Conservation (phyloP, 2,329 filamentous ascomycete species). For the Cladophialophora exuberans region DNA sequence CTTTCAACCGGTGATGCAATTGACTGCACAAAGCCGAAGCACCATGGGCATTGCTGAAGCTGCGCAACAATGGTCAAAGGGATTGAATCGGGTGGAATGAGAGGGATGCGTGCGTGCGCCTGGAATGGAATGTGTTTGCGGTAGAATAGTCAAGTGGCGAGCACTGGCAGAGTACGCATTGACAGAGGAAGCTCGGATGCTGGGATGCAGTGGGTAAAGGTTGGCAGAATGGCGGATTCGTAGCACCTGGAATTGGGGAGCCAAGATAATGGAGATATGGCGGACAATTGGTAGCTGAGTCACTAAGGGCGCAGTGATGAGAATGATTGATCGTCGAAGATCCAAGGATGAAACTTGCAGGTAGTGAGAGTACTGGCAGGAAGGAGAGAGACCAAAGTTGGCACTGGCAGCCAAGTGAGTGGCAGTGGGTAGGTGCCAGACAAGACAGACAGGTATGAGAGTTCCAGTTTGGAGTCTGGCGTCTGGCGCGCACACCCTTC, state of each 20-base stretch:
- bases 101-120: conserved; percentile 6
- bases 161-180: too few relatives aligned
- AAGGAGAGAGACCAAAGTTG: neutral
- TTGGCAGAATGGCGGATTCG: conserved; percentile 8
- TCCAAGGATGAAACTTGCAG: too few relatives aligned
- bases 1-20: conserved; percentile 22
- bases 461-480: conserved; percentile 1
- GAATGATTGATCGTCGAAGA: too few relatives aligned
- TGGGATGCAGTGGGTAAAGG: conserved; percentile 8
- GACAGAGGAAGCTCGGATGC: conserved; percentile 3
- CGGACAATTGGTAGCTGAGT: too few relatives aligned
- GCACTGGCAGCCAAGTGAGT: neutral
- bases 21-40: conserved; percentile 19
- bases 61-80: conserved; percentile 7
- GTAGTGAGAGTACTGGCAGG: too few relatives aligned
- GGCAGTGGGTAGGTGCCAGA: too few relatives aligned
- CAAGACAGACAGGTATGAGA: too few relatives aligned
- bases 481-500: neutral
- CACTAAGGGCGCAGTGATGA: too few relatives aligned
- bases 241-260: neutral
- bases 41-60: conserved; percentile 14
- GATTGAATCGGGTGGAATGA: neutral
- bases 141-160: conserved; percentile 16
- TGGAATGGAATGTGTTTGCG: conserved; percentile 17
- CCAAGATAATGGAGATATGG: too few relatives aligned